Evolutionary conservation across 352 stramenopile species (phyloP).

Genomic region (Pelagophyceae sp.): DNA sequence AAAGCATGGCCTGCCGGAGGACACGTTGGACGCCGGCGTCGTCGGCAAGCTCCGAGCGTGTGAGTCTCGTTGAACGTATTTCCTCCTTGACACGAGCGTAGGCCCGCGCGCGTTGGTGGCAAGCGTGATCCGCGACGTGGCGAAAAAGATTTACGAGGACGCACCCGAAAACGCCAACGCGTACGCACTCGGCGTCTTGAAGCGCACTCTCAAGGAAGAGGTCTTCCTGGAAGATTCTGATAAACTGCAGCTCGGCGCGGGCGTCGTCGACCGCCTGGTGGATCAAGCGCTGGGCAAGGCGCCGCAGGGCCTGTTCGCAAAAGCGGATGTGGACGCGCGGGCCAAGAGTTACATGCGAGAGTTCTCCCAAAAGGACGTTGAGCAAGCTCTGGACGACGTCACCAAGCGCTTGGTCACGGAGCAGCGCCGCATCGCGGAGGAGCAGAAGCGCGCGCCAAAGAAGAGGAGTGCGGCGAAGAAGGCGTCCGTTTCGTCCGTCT

Average conservation of each 20-base stretch:
- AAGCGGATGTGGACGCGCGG: not conserved
- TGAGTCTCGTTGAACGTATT: no score
- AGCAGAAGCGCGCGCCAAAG: not conserved
- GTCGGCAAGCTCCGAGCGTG: not conserved
- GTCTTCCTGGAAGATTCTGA: not conserved
- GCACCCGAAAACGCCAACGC: not conserved
- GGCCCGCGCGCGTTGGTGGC: not conserved
- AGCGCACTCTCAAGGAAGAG: not conserved
- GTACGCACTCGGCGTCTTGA: conserved; percentile 13
- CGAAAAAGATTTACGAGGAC: not conserved
- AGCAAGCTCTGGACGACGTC: not conserved
- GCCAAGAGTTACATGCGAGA: not conserved
- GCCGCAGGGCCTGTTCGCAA: not conserved
- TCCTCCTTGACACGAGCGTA: no score
- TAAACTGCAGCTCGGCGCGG: not conserved
- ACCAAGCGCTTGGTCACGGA: not conserved
- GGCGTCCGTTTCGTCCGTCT: not conserved
- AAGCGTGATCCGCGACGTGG: not conserved
- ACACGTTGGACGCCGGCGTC: not conserved
- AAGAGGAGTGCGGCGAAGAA: not conserved
- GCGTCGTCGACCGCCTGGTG: conserved; percentile 1
- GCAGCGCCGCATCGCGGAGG: not conserved
- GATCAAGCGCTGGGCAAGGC: not conserved
- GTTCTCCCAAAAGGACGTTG: not conserved
- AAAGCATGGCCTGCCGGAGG: not conserved